Conservation (phyloP, 495 filamentous ascomycete species). For the Aspergillus nanangensis region DNA sequence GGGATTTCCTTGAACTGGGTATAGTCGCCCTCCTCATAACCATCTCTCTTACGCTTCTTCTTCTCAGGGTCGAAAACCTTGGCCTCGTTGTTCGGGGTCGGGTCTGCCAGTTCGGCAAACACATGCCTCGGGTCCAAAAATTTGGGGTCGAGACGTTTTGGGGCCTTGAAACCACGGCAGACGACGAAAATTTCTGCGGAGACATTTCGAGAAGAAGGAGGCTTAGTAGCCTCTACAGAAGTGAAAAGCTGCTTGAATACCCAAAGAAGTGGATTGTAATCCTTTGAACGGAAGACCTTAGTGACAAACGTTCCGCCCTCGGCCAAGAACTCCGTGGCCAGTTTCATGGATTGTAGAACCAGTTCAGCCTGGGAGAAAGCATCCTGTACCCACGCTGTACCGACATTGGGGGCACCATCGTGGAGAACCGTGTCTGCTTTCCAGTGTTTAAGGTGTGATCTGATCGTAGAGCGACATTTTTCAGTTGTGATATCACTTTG, state of each 20-base stretch:
- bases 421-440: constrained; percentile 97
- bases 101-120: constrained; percentile 88
- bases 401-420: constrained; percentile 97
- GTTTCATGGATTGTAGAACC: constrained; percentile 83
- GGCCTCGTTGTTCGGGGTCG: constrained; percentile 92
- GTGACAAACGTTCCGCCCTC: constrained; percentile 95
- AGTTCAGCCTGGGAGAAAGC: constrained; percentile 96
- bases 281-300: constrained; percentile 96
- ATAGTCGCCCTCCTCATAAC: constrained; percentile 95
- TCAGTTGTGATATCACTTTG: constrained; percentile 98
- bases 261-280: constrained; percentile 95
- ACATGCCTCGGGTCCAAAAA: constrained; percentile 88
- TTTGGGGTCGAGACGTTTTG: constrained; percentile 85
- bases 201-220: constrained; percentile 90
- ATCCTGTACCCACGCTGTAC: constrained; percentile 97
- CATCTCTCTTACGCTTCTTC: constrained; percentile 94
- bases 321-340: constrained; percentile 88
- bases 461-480: constrained; percentile 89
- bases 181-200: constrained; percentile 98
- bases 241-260: constrained; percentile 95
- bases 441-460: constrained; percentile 90
- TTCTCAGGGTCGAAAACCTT: constrained; percentile 96
- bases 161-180: constrained; percentile 89
- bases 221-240: constrained; percentile 95
- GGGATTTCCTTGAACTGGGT: constrained; percentile 85